A percentile compares a stretch with the other conserved stretches of the same genome.
Conservation (phyloP, 768 basidiomycete genomes). For the Amanita phalloides region DNA sequence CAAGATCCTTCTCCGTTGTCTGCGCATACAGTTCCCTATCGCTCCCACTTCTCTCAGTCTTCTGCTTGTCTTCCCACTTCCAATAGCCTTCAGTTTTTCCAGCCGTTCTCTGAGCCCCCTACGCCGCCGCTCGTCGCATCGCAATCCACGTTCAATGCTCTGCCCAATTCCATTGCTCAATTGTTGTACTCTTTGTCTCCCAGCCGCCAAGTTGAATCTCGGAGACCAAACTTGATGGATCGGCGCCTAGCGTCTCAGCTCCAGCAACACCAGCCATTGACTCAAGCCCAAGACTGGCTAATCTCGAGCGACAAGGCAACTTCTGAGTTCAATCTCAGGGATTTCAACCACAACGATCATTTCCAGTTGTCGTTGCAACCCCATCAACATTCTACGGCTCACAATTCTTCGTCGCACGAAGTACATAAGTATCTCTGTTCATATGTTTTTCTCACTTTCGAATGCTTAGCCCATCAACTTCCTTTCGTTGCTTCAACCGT, state of each 20-base stretch:
- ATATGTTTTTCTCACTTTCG: slow-evolving; percentile 13
- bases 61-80: slow-evolving; percentile 10
- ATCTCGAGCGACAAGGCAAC: slow-evolving; percentile 23
- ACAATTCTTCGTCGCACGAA: slow-evolving; percentile 32
- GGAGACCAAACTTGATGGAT: slow-evolving; percentile 20
- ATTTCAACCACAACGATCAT: slow-evolving; percentile 15
- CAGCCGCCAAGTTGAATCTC: slow-evolving; percentile 18
- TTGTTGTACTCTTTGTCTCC: slow-evolving; percentile 15
- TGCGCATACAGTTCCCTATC: slow-evolving; percentile 6
- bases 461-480: slow-evolving; percentile 73
- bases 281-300: slow-evolving; percentile 31
- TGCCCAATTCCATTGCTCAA: slow-evolving; percentile 8
- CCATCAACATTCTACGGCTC: slow-evolving; percentile 17
- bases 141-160: slow-evolving; percentile 4
- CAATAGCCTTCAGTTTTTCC: slow-evolving; percentile 32
- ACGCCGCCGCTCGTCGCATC: slow-evolving; percentile 22
- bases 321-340: slow-evolving; percentile 17
- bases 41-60: slow-evolving; percentile 7
- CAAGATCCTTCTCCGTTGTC: slow-evolving; percentile 6
- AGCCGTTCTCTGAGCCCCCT: slow-evolving; percentile 38
- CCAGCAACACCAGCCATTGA: slow-evolving; percentile 14
- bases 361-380: slow-evolving; percentile 19
- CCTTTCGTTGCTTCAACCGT: slow-evolving; percentile 74
- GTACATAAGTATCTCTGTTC: slow-evolving; percentile 27
- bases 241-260: slow-evolving; percentile 26